A percentile compares a stretch with the other conserved stretches of the same genome.
Conservation (phyloP, 441 rosid species). For the Corymbia calophylla region DNA sequence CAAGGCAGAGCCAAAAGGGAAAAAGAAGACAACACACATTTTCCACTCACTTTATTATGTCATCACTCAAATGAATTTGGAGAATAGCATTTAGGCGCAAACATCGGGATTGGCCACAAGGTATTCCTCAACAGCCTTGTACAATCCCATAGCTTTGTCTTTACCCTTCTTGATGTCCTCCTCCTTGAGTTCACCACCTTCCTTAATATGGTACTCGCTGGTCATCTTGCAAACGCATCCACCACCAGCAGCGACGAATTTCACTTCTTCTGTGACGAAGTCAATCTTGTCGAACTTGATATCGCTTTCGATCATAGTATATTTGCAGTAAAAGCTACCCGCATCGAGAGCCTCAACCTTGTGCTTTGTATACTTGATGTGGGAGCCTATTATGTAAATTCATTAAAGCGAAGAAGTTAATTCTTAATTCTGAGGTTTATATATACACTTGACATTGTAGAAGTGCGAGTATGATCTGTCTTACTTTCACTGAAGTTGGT, state of each 20-base stretch:
- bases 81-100: neutral
- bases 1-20: neutral
- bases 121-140: neutral
- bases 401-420: neutral
- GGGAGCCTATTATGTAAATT: neutral
- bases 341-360: neutral
- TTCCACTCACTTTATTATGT: neutral
- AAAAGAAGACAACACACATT: neutral
- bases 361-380: neutral
- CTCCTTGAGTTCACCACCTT: neutral
- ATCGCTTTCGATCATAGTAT: neutral
- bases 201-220: neutral
- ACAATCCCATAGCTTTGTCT: neutral
- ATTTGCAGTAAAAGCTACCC: neutral
- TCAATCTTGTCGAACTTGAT: neutral
- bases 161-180: constrained; percentile 2
- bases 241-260: neutral
- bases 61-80: neutral
- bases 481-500: neutral
- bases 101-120: neutral
- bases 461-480: neutral
- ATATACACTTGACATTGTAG: neutral
- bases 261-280: neutral
- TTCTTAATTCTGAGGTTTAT: neutral
- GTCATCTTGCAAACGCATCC: neutral